Percentiles rank a stretch among this genome's conserved stretches.
These are phyloP conservation scores for Papiliotrema laurentii DNA, from an alignment of 1,284 basidiomycete genomes.

Conservation along the genomic window DNA sequence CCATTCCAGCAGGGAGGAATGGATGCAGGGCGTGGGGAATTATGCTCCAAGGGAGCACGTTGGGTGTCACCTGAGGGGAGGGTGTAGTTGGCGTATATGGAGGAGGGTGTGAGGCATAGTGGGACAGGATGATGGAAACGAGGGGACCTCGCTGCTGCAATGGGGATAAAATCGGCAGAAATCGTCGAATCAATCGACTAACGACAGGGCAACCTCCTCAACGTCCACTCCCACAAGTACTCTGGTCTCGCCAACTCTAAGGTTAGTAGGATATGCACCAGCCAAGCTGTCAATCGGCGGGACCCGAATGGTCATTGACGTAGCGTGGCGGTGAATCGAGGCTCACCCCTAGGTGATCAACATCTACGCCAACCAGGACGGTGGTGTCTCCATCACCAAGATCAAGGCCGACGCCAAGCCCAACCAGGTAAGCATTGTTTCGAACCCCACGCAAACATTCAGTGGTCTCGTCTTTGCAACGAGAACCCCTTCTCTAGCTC, in stretches of 20 bases:
- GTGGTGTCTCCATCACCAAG: slow-evolving; percentile 61
- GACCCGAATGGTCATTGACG: no score
- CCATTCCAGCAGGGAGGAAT: background rate
- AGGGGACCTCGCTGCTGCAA: background rate
- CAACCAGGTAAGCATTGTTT: slow-evolving; percentile 37
- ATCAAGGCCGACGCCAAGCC: slow-evolving; percentile 64
- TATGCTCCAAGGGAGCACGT: no score
- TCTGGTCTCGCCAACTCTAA: slow-evolving; percentile 80
- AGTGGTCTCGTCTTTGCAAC: no score
- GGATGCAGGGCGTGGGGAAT: background rate
- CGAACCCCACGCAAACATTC: no score
- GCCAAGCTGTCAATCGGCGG: no score
- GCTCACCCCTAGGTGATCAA: slow-evolving; percentile 60
- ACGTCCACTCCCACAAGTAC: slow-evolving; percentile 82
- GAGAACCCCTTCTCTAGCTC: no score
- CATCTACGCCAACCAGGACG: slow-evolving; percentile 59
- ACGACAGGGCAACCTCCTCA: slow-evolving; percentile 72
- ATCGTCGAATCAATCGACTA: background rate
- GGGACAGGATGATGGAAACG: background rate
- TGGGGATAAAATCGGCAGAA: background rate
- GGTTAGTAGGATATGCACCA: slow-evolving; percentile 65
- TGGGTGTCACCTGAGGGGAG: background rate
- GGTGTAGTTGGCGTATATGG: background rate
- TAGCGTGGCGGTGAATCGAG: background rate
- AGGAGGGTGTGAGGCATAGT: background rate